Conservation (phyloP, 352 stramenopile species). For the Phytophthora sp. region DNA sequence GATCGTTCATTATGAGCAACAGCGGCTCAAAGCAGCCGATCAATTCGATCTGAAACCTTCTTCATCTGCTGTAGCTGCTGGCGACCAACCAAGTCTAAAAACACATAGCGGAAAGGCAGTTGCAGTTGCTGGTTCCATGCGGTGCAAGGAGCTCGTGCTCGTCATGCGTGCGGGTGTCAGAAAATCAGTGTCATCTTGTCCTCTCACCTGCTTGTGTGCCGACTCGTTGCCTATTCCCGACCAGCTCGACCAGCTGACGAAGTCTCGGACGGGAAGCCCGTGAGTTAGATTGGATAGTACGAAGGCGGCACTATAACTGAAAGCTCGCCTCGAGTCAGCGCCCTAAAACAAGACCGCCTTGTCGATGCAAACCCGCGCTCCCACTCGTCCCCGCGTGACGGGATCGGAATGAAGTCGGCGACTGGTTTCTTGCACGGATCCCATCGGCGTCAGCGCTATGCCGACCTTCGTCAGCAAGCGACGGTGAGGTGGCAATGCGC, state of each 20-base stretch:
- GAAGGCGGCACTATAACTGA: neutral
- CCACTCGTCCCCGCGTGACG: neutral
- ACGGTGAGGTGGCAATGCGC: slow-evolving; percentile 15
- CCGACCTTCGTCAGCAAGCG: slow-evolving; percentile 29
- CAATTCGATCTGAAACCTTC: slow-evolving; percentile 7
- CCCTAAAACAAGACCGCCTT: neutral
- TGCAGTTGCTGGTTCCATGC: slow-evolving; percentile 5
- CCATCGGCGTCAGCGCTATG: slow-evolving; percentile 14
- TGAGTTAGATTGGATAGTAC: slow-evolving; percentile 27
- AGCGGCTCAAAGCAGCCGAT: slow-evolving; percentile 3
- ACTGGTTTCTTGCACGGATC: slow-evolving; percentile 30
- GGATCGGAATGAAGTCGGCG: slow-evolving; percentile 28
- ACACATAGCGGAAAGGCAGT: neutral
- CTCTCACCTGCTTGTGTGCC: neutral
- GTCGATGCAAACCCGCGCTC: slow-evolving; percentile 24
- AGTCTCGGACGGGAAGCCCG: slow-evolving; percentile 1
- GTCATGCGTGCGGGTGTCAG: slow-evolving; percentile 17
- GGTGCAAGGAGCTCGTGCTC: slow-evolving; percentile 7
- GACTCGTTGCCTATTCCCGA: neutral
- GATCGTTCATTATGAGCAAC: slow-evolving; percentile 1
- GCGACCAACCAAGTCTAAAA: neutral
- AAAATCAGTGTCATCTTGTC: slow-evolving; percentile 29
- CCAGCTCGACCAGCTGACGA: neutral
- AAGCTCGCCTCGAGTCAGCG: neutral
- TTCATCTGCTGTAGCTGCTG: slow-evolving; percentile 5